Evolutionary conservation across 1,284 basidiomycete species (phyloP).

Genomic region (Pseudozyma tsukubaensis): DNA sequence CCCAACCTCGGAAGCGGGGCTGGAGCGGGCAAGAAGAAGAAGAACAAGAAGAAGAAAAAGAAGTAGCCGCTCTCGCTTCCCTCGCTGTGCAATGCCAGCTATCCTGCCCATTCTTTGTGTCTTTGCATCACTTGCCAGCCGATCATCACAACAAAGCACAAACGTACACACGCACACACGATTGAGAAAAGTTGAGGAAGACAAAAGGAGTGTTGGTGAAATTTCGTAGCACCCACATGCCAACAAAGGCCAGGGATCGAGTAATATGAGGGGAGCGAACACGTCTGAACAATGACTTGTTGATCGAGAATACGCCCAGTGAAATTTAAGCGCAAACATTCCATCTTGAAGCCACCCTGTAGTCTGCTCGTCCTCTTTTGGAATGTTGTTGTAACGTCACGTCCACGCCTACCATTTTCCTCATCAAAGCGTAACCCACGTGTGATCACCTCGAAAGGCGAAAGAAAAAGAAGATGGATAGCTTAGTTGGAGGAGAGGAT

Average conservation of each 20-base stretch:
- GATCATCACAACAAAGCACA: not conserved
- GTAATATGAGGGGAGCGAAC: constrained; percentile 8
- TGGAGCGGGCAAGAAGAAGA: constrained; percentile 18
- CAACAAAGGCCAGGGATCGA: not conserved
- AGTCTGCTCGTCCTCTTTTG: too few relatives aligned
- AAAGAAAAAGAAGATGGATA: not conserved
- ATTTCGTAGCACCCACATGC: constrained; percentile 26
- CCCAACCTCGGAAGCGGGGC: constrained; percentile 16
- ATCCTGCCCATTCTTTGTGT: too few relatives aligned
- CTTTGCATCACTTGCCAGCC: too few relatives aligned
- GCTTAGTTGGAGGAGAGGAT: constrained; percentile 76
- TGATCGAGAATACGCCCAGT: constrained; percentile 20
- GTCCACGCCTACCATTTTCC: not conserved
- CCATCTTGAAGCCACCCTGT: too few relatives aligned
- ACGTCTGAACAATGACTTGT: constrained; percentile 1
- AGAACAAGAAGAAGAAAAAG: constrained; percentile 47
- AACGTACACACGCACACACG: not conserved
- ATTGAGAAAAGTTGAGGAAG: constrained; percentile 1
- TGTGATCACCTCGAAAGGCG: not conserved
- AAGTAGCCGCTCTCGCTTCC: constrained; percentile 14
- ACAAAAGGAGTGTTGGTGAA: constrained; percentile 21
- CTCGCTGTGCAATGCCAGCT: too few relatives aligned
- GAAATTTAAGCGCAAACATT: not conserved
- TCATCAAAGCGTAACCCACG: not conserved
- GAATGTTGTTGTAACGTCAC: constrained; percentile 1